Percentiles rank a stretch among this genome's conserved stretches.
phyloP scores from a whole-genome alignment of 306 rosid genomes.

The Vigna trinervia region DNA sequence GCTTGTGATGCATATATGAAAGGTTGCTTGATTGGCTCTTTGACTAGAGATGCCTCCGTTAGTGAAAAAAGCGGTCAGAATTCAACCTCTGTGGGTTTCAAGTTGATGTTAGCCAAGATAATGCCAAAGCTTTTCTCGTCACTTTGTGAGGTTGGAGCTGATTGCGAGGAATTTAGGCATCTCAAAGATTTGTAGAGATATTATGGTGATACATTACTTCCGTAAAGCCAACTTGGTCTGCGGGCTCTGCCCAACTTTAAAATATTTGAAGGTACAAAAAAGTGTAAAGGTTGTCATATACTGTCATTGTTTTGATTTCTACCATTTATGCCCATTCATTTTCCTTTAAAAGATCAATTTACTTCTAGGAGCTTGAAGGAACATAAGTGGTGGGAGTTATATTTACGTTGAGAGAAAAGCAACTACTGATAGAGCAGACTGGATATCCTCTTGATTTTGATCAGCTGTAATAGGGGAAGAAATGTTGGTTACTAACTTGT shows the following conservation, averaged over 20 bases:
- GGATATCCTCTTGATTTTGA: conserved; percentile 30
- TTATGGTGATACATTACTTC: conserved; percentile 35
- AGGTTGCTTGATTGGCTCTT: conserved; percentile 84
- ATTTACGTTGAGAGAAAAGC: conserved; percentile 37
- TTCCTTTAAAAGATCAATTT: conserved; percentile 43
- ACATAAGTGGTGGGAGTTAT: conserved; percentile 48
- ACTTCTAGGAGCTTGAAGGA: conserved; percentile 47
- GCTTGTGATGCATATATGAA: conserved; percentile 96
- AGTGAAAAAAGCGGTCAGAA: conserved; percentile 64
- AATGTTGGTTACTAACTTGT: conserved; percentile 42
- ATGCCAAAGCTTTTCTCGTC: conserved; percentile 80
- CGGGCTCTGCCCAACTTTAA: conserved; percentile 42
- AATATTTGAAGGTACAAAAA: conserved; percentile 36
- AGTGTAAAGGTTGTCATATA: conserved; percentile 45
- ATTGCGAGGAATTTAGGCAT: conserved; percentile 83
- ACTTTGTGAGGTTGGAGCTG: conserved; percentile 74
- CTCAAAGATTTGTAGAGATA: conserved; percentile 64
- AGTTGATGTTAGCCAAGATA: conserved; percentile 91
- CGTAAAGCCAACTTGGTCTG: conserved; percentile 46
- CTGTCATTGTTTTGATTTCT: conserved; percentile 34
- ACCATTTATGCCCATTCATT: conserved; percentile 35
- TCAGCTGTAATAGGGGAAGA: conserved; percentile 34
- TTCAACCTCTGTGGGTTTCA: conserved; percentile 95
- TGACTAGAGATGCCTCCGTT: conserved; percentile 69
- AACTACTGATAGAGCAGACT: conserved; percentile 41